Conservation (phyloP, 2,329 filamentous ascomycete genomes). For the Phialocephala sp. region DNA sequence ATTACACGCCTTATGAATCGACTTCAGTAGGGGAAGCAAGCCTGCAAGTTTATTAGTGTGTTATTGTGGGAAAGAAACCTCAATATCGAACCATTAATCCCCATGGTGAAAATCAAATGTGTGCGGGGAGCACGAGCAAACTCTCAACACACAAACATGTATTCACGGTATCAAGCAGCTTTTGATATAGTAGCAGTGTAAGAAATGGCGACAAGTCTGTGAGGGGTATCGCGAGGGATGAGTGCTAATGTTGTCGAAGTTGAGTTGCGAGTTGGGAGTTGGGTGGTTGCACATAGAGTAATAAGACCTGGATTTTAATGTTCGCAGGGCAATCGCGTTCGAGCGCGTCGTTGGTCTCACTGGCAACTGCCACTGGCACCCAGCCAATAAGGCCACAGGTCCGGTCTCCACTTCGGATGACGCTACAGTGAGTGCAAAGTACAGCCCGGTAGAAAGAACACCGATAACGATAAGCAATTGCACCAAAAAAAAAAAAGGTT, state of each 20-base stretch:
- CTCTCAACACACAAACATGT: slow-evolving; percentile 29
- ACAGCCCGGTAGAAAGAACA: not conserved
- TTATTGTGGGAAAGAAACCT: not conserved
- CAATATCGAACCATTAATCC: slow-evolving; percentile 35
- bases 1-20: slow-evolving; percentile 87
- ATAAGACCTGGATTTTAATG: slow-evolving; percentile 6
- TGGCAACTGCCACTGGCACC: slow-evolving; percentile 16
- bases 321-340: slow-evolving; percentile 13
- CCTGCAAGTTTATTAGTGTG: slow-evolving; percentile 55
- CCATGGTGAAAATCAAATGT: slow-evolving; percentile 35
- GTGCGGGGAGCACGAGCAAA: slow-evolving; percentile 31
- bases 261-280: slow-evolving; percentile 1
- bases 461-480: slow-evolving; percentile 10
- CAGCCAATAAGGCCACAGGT: not conserved
- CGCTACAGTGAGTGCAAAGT: not conserved
- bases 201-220: not conserved
- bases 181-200: not conserved
- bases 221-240: not conserved
- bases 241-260: slow-evolving; percentile 19
- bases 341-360: slow-evolving; percentile 14
- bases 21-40: slow-evolving; percentile 89
- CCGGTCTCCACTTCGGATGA: not conserved
- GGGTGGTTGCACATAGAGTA: slow-evolving; percentile 19
- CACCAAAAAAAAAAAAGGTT: slow-evolving; percentile 13
- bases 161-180: slow-evolving; percentile 22